Percentiles rank a stretch among this genome's conserved stretches.
phyloP scores from a whole-genome alignment of 768 basidiomycete species.

The Suillus fuscotomentosus region DNA sequence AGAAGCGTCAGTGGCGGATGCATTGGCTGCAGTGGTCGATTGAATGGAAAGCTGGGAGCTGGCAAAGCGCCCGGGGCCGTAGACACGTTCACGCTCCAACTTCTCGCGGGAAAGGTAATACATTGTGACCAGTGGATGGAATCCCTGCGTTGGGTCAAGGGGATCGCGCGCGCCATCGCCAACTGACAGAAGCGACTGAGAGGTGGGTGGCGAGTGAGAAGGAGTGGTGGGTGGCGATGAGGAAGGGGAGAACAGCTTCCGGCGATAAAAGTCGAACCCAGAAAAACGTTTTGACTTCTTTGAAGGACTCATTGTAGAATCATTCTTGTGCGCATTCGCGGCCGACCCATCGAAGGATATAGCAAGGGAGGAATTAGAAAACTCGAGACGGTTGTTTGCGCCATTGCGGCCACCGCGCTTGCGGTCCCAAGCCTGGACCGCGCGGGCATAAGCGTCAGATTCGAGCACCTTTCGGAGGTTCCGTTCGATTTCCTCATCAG shows the following conservation, averaged over 20 bases:
- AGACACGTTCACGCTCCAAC: constrained; percentile 90
- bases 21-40: constrained; percentile 21
- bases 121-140: constrained; percentile 93
- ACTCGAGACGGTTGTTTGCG: constrained; percentile 44
- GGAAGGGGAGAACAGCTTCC: constrained; percentile 73
- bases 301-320: constrained; percentile 39
- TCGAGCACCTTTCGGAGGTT: constrained; percentile 71
- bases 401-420: constrained; percentile 50
- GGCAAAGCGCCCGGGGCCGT: constrained; percentile 92
- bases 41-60: constrained; percentile 78
- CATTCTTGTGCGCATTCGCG: constrained; percentile 40
- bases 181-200: constrained; percentile 54
- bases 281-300: constrained; percentile 86
- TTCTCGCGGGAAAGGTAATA: constrained; percentile 97
- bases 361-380: constrained; percentile 70
- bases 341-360: constrained; percentile 56
- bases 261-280: constrained; percentile 91
- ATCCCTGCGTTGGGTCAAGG: constrained; percentile 85
- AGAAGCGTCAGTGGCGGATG: constrained; percentile 17
- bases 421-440: constrained; percentile 78
- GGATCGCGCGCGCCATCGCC: constrained; percentile 49
- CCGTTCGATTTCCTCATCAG: constrained; percentile 80
- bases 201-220: constrained; percentile 58
- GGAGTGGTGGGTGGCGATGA: constrained; percentile 52
- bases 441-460: constrained; percentile 72